Evolutionary conservation across 768 basidiomycete species (phyloP), one percentile per base, ranked within the genome.

Genomic region (Russula compacta): DNA sequence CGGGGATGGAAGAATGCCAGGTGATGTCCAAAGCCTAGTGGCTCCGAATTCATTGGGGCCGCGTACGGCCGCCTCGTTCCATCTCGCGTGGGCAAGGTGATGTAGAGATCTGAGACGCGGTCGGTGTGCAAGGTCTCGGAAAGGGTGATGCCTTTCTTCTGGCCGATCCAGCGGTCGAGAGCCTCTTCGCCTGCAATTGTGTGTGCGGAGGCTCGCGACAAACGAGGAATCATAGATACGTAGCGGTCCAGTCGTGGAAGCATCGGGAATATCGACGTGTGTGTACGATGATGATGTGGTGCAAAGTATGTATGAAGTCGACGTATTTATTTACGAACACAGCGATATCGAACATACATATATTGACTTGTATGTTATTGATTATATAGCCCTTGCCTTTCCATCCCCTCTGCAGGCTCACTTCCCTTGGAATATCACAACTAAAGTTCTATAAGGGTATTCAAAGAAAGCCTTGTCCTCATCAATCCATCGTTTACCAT

Each of bases 401-500:
- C 46, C 44, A 7, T 21, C 44, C 32, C 38, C 21, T 36, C n/a
- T 33, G 53, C 43, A 6, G 11, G 17, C n/a, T 40, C 66, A 79
- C 69, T 78, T 78, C 75, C 75, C 79, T 65, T 68, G 73, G 17
- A 73, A 66, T 36, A 86, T 68, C 7, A 90, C 81, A 24, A 87
- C 76, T 53, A 75, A 77, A 5, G 84, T 85, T 70, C 81, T 79
- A 76, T 93, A 92, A 0, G 87, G 87, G 70, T 91, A 94, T 67
- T 87, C 79, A 69, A 94, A 95, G 9, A 82, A 71, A 0, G 91
- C 90, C 53, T 82, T 73, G 47, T 74, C 73, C 73, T 91, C 74
- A 68, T 95, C 82, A 17, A 92, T 81, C 91, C 90, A 95, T 21
- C 76, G 77, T 67, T 79, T 83, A 1, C 79, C 85, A 9, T 87